phyloP scores from a whole-genome alignment of 352 stramenopile genomes.

The Globisporangium cystogenes region DNA sequence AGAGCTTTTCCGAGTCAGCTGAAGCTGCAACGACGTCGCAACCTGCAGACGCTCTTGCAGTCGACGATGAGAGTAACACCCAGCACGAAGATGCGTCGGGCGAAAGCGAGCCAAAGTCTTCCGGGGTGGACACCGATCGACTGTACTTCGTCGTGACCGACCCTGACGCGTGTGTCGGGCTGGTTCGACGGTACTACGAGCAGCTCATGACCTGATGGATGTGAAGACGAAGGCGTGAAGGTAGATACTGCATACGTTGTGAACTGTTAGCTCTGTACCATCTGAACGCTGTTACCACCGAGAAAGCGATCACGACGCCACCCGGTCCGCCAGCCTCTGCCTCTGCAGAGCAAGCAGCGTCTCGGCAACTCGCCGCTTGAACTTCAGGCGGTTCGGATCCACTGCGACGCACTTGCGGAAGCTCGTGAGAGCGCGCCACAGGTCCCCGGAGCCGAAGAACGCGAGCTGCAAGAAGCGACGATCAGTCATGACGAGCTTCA shows the following conservation, averaged over 20 bases:
- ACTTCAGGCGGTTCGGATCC: constrained; percentile 36
- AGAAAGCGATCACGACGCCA: not conserved
- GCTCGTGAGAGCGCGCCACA: constrained; percentile 38
- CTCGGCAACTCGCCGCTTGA: constrained; percentile 35
- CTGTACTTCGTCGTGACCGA: constrained; percentile 15
- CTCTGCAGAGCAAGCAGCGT: constrained; percentile 38
- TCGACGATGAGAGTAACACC: not conserved
- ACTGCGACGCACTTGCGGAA: constrained; percentile 41
- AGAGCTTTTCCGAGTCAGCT: constrained; percentile 4
- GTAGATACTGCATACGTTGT: constrained; percentile 1
- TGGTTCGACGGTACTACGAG: constrained; percentile 14
- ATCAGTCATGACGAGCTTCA: not conserved
- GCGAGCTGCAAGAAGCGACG: constrained; percentile 26
- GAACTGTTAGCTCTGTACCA: not conserved
- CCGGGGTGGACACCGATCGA: not conserved
- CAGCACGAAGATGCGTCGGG: not conserved
- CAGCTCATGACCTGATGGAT: constrained; percentile 9
- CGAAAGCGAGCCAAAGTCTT: not conserved
- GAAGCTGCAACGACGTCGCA: not conserved
- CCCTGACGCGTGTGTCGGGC: constrained; percentile 11
- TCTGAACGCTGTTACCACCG: not conserved
- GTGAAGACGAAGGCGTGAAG: not conserved
- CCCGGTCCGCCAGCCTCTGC: constrained; percentile 1
- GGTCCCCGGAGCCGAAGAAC: constrained; percentile 18
- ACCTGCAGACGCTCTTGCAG: not conserved